A percentile compares a stretch with the other conserved stretches of the same genome.
Evolutionary conservation across 2,329 filamentous ascomycete genomes (phyloP).

Genomic region (Delphinella strobiligena): DNA sequence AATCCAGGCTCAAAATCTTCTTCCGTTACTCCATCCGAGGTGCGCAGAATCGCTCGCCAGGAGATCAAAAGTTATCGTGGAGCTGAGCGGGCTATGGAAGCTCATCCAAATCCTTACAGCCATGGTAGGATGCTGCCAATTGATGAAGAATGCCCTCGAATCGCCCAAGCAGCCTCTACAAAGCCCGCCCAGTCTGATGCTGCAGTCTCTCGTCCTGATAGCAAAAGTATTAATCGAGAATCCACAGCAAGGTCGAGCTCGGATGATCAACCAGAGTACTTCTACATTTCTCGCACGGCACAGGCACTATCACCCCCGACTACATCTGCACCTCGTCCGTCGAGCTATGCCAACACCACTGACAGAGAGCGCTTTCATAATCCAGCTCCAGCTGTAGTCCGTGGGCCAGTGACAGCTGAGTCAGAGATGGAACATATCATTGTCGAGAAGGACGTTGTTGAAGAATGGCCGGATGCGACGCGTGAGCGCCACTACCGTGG

Average conservation of each 20-base stretch:
- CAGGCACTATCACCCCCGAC: not conserved
- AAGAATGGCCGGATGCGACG: not conserved
- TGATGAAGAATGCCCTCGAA: no score
- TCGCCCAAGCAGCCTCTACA: conserved; percentile 5
- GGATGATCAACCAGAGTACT: not conserved
- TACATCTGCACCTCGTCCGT: not conserved
- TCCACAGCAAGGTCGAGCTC: not conserved
- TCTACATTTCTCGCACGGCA: not conserved
- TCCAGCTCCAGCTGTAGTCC: no score
- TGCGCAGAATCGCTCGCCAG: conserved; percentile 21
- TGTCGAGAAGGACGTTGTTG: not conserved
- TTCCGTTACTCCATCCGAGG: conserved; percentile 11
- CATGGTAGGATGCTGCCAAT: conserved; percentile 19
- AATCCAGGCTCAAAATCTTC: conserved; percentile 4
- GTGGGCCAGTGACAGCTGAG: no score
- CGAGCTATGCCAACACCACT: no score
- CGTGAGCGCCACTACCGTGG: not conserved
- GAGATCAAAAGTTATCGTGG: conserved; percentile 22
- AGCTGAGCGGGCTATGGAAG: conserved; percentile 21
- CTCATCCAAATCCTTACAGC: conserved; percentile 17
- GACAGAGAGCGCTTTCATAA: no score
- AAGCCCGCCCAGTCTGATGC: not conserved
- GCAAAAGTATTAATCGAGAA: no score
- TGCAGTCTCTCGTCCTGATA: not conserved
- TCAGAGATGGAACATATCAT: not conserved